Evolutionary conservation across 768 basidiomycete genomes (phyloP).

Genomic region (Epithele typhae): DNA sequence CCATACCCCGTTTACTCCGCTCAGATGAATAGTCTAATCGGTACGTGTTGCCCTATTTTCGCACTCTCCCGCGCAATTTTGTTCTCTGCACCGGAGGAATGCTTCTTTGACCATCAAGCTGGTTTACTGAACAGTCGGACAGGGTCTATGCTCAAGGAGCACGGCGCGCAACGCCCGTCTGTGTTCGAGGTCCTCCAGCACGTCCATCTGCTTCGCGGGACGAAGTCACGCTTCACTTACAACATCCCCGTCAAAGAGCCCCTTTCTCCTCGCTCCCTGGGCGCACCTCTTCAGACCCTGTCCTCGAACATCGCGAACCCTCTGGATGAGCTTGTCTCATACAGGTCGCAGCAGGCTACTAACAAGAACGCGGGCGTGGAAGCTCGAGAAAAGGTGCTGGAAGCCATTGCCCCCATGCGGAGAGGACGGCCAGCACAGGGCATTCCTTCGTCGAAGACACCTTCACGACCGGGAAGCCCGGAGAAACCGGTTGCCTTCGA

Average conservation of each 20-base stretch:
- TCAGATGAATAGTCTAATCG: conserved; percentile 78
- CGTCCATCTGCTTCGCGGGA: conserved; percentile 85
- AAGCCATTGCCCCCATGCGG: conserved; percentile 77
- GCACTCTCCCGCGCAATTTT: too few relatives aligned
- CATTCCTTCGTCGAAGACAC: conserved; percentile 7
- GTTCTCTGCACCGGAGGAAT: background rate
- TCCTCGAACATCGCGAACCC: conserved; percentile 22
- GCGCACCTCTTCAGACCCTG: conserved; percentile 21
- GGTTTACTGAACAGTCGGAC: conserved; percentile 1
- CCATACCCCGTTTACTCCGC: conserved; percentile 84
- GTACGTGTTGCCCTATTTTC: conserved; percentile 38
- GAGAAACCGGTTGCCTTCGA: conserved; percentile 18
- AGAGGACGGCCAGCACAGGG: conserved; percentile 50
- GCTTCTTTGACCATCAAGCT: background rate
- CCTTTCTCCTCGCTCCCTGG: conserved; percentile 38
- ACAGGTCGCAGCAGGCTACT: conserved; percentile 28
- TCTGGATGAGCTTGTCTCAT: conserved; percentile 38
- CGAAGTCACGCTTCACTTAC: conserved; percentile 77
- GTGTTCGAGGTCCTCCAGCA: conserved; percentile 82
- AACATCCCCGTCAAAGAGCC: conserved; percentile 45
- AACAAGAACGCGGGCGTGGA: conserved; percentile 53
- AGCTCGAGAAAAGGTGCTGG: conserved; percentile 72
- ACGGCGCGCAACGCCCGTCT: conserved; percentile 79
- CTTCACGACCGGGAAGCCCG: conserved; percentile 26
- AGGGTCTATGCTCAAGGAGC: conserved; percentile 93